phyloP scores from a whole-genome alignment of 2,329 filamentous ascomycete species.

The Byssoonygena ceratinophila region DNA sequence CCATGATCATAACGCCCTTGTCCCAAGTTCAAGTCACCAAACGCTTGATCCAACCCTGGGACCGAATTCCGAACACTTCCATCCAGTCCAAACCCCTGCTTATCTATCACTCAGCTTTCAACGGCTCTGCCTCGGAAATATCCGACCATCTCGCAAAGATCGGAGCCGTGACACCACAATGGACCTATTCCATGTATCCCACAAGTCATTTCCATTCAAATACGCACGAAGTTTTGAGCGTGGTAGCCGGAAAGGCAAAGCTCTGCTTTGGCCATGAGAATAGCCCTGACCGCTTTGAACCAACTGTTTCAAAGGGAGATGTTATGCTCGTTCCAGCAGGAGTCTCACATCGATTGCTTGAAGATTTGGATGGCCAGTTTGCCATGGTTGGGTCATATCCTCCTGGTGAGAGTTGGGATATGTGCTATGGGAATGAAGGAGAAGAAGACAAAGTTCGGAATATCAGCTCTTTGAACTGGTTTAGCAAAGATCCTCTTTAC shows the following conservation, averaged over 20 bases:
- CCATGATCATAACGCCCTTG: conserved; percentile 33
- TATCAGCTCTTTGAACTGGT: conserved; percentile 47
- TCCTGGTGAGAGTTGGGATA: conserved; percentile 50
- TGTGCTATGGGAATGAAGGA: conserved; percentile 55
- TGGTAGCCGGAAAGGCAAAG: conserved; percentile 48
- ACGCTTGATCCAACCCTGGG: conserved; percentile 50
- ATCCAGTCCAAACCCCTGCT: conserved; percentile 53
- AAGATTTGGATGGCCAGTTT: conserved; percentile 47
- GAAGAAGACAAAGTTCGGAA: conserved; percentile 41
- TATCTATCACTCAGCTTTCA: conserved; percentile 54
- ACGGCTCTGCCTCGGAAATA: conserved; percentile 40
- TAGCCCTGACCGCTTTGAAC: conserved; percentile 49
- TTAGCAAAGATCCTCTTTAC: conserved; percentile 51
- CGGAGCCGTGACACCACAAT: conserved; percentile 51
- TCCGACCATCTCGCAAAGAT: conserved; percentile 46
- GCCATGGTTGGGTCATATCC: conserved; percentile 61
- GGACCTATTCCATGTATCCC: conserved; percentile 59
- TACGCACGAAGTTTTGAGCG: conserved; percentile 55
- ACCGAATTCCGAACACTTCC: conserved; percentile 53
- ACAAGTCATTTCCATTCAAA: conserved; percentile 58
- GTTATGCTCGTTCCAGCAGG: conserved; percentile 56
- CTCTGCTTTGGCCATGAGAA: conserved; percentile 58
- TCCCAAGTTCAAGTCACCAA: conserved; percentile 46
- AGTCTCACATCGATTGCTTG: conserved; percentile 52
- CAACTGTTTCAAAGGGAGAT: conserved; percentile 48